Percentiles rank a stretch among this genome's conserved stretches.
phyloP scores from a whole-genome alignment of 129 eudicot genomes.

The Apium graveolens region DNA sequence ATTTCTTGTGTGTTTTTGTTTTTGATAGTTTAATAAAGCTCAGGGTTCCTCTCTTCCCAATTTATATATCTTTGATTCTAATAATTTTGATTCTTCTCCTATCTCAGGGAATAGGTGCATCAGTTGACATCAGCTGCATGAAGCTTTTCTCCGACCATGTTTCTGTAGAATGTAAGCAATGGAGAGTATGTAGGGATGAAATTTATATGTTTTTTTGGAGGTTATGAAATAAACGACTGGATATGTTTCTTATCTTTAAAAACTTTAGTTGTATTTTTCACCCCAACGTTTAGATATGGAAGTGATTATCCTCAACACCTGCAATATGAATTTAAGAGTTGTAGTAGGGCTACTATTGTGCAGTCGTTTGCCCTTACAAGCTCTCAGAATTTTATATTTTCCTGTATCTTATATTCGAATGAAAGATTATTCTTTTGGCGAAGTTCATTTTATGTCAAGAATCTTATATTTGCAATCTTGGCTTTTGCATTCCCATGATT shows the following conservation, averaged over 20 bases:
- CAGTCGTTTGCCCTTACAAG: not conserved
- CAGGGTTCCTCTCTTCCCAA: not conserved
- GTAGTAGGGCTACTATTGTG: not conserved
- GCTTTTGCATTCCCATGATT: not conserved
- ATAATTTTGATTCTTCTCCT: not conserved
- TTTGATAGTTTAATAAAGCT: not conserved
- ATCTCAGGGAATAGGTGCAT: constrained; percentile 1
- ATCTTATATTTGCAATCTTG: not conserved
- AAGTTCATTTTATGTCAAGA: not conserved
- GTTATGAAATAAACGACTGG: constrained; percentile 5
- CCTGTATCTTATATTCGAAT: not conserved
- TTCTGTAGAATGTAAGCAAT: not conserved
- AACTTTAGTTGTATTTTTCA: not conserved
- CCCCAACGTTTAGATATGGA: not conserved
- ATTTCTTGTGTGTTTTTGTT: not conserved
- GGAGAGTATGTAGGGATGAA: not conserved
- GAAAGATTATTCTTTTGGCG: not conserved
- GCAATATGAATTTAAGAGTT: not conserved
- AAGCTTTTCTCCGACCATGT: not conserved
- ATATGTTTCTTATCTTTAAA: not conserved
- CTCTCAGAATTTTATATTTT: not conserved
- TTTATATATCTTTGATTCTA: not conserved
- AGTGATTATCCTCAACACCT: not conserved
- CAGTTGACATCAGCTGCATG: not conserved
- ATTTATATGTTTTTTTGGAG: not conserved